These are phyloP conservation scores for Ceratocystis lukuohia DNA, from an alignment of 2,329 filamentous ascomycete species.

Conservation along the genomic window DNA sequence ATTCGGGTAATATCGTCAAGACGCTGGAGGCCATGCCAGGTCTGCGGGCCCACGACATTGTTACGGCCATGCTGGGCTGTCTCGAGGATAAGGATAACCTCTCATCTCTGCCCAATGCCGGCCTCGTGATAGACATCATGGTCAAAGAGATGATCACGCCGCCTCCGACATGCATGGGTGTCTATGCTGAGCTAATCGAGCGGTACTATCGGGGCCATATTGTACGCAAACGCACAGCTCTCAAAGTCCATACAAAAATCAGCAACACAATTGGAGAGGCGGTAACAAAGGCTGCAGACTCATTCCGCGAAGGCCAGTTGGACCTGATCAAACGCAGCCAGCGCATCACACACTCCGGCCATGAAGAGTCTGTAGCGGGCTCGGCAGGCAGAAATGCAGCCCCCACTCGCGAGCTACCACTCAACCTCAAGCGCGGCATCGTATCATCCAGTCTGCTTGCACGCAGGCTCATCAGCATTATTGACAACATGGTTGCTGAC, in stretches of 20 bases:
- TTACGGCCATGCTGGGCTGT: slow-evolving; percentile 33
- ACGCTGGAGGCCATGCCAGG: slow-evolving; percentile 47
- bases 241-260: slow-evolving; percentile 3
- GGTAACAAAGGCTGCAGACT: not conserved
- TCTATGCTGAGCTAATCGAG: slow-evolving; percentile 14
- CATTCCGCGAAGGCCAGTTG: slow-evolving; percentile 12
- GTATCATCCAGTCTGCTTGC: slow-evolving; percentile 22
- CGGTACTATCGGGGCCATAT: slow-evolving; percentile 14
- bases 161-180: slow-evolving; percentile 10
- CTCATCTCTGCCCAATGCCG: slow-evolving; percentile 53
- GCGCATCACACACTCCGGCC: not conserved
- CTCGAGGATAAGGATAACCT: slow-evolving; percentile 62
- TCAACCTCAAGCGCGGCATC: slow-evolving; percentile 7
- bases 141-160: slow-evolving; percentile 21
- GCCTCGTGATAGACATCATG: slow-evolving; percentile 52
- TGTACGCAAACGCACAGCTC: not conserved
- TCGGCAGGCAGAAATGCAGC: not conserved
- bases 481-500: slow-evolving; percentile 12
- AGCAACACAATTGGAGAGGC: not conserved
- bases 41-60: slow-evolving; percentile 13
- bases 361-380: not conserved
- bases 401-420: not conserved
- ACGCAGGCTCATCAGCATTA: slow-evolving; percentile 21
- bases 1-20: slow-evolving; percentile 47
- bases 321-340: slow-evolving; percentile 12